Base-by-base conservation (phyloP, 2,329 filamentous ascomycete species). In the Dothideomycetes sp. region DNA sequence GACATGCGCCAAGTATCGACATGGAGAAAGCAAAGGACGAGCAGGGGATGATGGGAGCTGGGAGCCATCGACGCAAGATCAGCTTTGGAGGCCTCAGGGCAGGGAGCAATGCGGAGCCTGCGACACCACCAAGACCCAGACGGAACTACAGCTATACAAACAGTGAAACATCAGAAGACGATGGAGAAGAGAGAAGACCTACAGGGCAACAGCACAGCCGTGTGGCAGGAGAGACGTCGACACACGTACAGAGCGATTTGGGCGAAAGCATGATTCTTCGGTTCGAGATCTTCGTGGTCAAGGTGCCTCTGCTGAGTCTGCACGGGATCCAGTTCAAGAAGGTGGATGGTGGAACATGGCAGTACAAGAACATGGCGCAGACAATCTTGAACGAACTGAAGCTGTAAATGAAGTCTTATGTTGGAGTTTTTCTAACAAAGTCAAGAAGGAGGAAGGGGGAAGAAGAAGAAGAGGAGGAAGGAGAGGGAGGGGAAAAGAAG, bases 251-350 rank as follows among this genome's bases (percentile, higher is more conserved):
- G 59, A 89, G 78, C 51, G 89, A 95, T 53, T 74, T 93, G 19
- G 88, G 87, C 3, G 82, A 78, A 44, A 89, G 78, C 61, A 80
- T 94, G 73, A 73, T 84, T 27, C 68, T 96, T 38, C 80, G 84
- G 49, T 98, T 96, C 57, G 91, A 98, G 59, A 94, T 96, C 48
- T 80, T 95, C 51, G 91, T 98, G 51, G 91, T 98, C 59, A 98
- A 98, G 65, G 87, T 98, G 18, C 91, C 91, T 10, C 68, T 98
- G 37, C 78, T 98, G 46, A 87, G 83, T 29, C 66, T 98, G 43
- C 89, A 98, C 57, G 91, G 91, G 34, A 88, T 98, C 47, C 91
- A 96, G 61, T 98, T 98, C 69, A 98, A 98, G 72, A 87, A 91
- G 58, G 81, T 96, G 51, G 78, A 84, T 43, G 89, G 91, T 24